Evolutionary conservation across 345 rosid genomes (phyloP), one percentile per base, ranked within the genome.

Genomic region (Isatis tinctoria): DNA sequence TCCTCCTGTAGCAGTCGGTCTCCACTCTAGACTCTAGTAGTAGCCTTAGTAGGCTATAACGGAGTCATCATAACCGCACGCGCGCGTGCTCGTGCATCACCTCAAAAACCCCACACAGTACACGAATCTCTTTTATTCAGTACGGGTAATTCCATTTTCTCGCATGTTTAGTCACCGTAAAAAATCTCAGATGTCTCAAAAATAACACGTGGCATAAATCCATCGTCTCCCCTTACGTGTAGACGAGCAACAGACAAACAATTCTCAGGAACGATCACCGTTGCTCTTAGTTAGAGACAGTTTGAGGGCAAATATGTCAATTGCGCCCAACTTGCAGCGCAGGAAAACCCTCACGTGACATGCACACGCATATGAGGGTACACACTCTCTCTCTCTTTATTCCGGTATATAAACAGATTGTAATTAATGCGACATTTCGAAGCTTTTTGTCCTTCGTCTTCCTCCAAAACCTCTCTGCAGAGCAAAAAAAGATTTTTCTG

Each of bases 271-370:
- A 73, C 56, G 54, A 41, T 22, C 56, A 72, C 36, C 3, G 54
- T 52, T 20, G 7, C 65, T 32, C 65, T 32, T 63, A 27, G 67
- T 27, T 65, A 73, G 0, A 56, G 11, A 9, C 66, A 27, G 78
- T 58, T 58, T 74, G 78, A 74, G 78, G 72, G 67, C 60, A 74
- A 47, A 24, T 45, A 28, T 47, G 78, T 74, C 51, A 45, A 24
- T 36, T 5, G 0, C 0, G 2, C n/a, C 58, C 51, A 74, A 47
- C 67, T 74, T 74, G 67, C 41, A 12, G 59, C 16, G 51, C 18
- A 65, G 39, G 71, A 18, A 56, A 59, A 57, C 8, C 8, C 10
- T 59, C 53, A 74, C 78, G 73, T 74, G 78, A 66, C 54, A 37
- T 36, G 44, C 73, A 74, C 73, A 47, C 53, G 78, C 16, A 16